A percentile compares a stretch with the other conserved stretches of the same genome.
Evolutionary conservation across 2,329 filamentous ascomycete species (phyloP).

Genomic region (Colletotrichum salicis): DNA sequence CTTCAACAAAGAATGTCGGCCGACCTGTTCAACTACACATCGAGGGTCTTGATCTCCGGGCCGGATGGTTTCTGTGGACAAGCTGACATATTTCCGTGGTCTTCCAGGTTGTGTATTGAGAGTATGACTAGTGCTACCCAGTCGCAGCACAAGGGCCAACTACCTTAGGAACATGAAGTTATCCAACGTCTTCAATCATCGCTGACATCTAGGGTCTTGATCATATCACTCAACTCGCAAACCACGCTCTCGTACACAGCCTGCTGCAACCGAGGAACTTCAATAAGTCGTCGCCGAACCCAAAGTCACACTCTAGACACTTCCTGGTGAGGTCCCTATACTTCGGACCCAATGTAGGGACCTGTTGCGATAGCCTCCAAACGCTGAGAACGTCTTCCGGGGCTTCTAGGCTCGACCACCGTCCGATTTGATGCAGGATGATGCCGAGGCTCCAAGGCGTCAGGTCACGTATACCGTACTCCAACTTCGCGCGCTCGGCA

Average conservation of each 20-base stretch:
- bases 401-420: conserved; percentile 35
- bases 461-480: conserved; percentile 40
- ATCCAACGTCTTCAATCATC: neutral
- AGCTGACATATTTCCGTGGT: too few species aligned
- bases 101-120: neutral
- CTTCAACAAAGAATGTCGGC: too few species aligned
- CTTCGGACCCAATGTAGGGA: conserved; percentile 33
- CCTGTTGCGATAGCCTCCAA: conserved; percentile 30
- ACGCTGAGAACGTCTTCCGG: conserved; percentile 39
- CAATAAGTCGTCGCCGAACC: conserved; percentile 25
- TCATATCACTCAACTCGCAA: conserved; percentile 30
- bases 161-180: neutral
- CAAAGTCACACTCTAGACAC: conserved; percentile 42
- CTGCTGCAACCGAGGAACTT: conserved; percentile 23
- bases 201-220: conserved; percentile 4
- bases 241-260: conserved; percentile 24
- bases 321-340: conserved; percentile 40
- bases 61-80: too few species aligned
- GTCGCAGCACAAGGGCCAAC: neutral
- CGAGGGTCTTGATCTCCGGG: too few species aligned
- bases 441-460: conserved; percentile 42
- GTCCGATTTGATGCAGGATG: conserved; percentile 42
- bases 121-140: neutral
- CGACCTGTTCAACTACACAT: too few species aligned
- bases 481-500: neutral